These are phyloP conservation scores for Paraconiothyrium sp. DNA, from an alignment of 2,329 filamentous ascomycete species.

Conservation along the genomic window DNA sequence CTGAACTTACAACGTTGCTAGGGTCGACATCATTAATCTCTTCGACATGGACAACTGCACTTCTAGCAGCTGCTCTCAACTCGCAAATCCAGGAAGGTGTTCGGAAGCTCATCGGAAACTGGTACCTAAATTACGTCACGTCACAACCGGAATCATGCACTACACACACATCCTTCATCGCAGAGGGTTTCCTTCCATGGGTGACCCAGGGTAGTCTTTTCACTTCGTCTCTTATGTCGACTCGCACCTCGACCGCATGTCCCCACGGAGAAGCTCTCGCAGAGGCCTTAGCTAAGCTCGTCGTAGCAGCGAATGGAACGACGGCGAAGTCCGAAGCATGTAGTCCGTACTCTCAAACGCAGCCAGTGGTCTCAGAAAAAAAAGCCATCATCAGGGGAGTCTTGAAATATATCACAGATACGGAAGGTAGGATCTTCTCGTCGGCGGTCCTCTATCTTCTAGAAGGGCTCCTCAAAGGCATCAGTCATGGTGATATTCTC, in stretches of 20 bases:
- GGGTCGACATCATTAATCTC: constrained; percentile 48
- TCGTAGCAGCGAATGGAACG: constrained; percentile 24
- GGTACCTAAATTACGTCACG: constrained; percentile 51
- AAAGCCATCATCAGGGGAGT: constrained; percentile 27
- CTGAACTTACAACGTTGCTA: constrained; percentile 53
- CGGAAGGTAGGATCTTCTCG: constrained; percentile 49
- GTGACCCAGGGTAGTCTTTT: constrained; percentile 57
- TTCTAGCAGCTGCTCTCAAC: constrained; percentile 54
- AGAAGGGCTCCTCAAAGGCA: constrained; percentile 52
- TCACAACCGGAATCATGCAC: constrained; percentile 18
- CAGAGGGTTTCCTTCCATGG: constrained; percentile 57
- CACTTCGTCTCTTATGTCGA: constrained; percentile 49
- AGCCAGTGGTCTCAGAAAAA: not conserved
- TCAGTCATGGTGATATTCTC: constrained; percentile 21
- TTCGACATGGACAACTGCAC: constrained; percentile 52
- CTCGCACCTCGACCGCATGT: constrained; percentile 43
- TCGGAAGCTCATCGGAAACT: constrained; percentile 57
- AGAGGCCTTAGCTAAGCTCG: constrained; percentile 45
- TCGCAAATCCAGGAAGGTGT: constrained; percentile 56
- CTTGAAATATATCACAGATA: constrained; percentile 48
- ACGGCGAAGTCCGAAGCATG: too few species aligned
- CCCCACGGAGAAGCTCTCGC: constrained; percentile 53
- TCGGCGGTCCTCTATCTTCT: constrained; percentile 55
- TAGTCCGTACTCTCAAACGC: too few species aligned
- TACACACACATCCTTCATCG: constrained; percentile 49